Base-by-base conservation (phyloP, 129 eudicot species). In the Ambrosia trifida region DNA sequence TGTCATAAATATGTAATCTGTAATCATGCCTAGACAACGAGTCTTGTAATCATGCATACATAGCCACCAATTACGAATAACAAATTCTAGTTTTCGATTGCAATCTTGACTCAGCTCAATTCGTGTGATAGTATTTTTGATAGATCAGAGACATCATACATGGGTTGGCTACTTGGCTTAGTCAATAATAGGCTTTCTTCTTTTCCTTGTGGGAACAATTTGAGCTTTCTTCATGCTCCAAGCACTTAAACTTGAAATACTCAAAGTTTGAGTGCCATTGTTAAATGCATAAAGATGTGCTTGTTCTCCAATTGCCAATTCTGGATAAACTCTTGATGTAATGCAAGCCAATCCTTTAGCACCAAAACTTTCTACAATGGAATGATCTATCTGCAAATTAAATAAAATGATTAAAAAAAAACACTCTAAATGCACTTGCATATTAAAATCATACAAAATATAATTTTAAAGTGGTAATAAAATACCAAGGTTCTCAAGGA, bases 341-440 rank as follows among this genome's bases (percentile, higher is more conserved):
- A 83, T 86, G 77, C 91, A 86, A 51, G 73, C 68, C 60, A 69
- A 74, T 36, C 87, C 91, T 56, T 49, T 72, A 44, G 82, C 85
- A 33, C 87, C 91, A 83, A 86, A 86, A 50, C 81, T 86, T 81
- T 83, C 91, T 2, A 86, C 64, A 17, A 86, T 81, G 10, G 91
- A 86, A 46, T 80, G 87, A 19, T 86, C 91, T 18, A 86, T 74
- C 91, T 86, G 79, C 79, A 75, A 68, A 24, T 61, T 16, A 12
- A 24, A 51, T 11, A 66, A 16, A 50, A 19, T 12, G 11, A 63
- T 36, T 30, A 9, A 28, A 31, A 17, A 40, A 0, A 3, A 24
- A 19, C 8, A 28, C 6, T 68, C 32, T 17, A 64, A 30, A 36
- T 33, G 2, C 24, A 19, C 11, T 40, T 7, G 9, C 44, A 40